Evolutionary conservation across 306 rosid genomes (phyloP).

Genomic region (Calophaca sinica): DNA sequence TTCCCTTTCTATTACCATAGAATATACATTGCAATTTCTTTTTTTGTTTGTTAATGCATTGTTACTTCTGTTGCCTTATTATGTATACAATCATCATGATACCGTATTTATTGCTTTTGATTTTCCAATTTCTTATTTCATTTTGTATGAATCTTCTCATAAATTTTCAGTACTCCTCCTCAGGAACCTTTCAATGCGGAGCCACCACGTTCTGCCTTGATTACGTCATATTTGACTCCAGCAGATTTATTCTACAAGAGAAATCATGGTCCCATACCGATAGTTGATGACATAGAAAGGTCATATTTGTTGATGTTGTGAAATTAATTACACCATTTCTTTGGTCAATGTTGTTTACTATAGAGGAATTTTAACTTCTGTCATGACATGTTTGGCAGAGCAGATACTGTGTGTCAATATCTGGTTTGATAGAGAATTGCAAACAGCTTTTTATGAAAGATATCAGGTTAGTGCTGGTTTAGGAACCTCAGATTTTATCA

Average conservation of each 20-base stretch:
- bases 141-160: too few relatives aligned
- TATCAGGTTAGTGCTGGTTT: slow-evolving; percentile 62
- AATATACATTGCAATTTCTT: too few relatives aligned
- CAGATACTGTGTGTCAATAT: slow-evolving; percentile 74
- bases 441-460: slow-evolving; percentile 72
- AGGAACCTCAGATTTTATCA: neutral
- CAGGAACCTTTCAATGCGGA: slow-evolving; percentile 91
- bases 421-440: slow-evolving; percentile 69
- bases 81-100: too few relatives aligned
- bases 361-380: neutral
- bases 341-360: neutral
- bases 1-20: neutral
- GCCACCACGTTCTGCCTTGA: slow-evolving; percentile 78
- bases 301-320: neutral
- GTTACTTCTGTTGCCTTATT: neutral
- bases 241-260: slow-evolving; percentile 89
- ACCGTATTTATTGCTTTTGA: too few relatives aligned
- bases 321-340: slow-evolving; percentile 28
- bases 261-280: slow-evolving; percentile 88
- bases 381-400: slow-evolving; percentile 39
- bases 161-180: neutral
- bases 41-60: neutral
- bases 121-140: too few relatives aligned
- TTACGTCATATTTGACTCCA: slow-evolving; percentile 73
- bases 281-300: slow-evolving; percentile 78